Percentiles rank a stretch among this genome's conserved stretches.
These are phyloP conservation scores for thale cress (Arabidopsis thaliana) DNA, from an alignment of 345 rosid species.

Conservation along the genomic window DNA sequence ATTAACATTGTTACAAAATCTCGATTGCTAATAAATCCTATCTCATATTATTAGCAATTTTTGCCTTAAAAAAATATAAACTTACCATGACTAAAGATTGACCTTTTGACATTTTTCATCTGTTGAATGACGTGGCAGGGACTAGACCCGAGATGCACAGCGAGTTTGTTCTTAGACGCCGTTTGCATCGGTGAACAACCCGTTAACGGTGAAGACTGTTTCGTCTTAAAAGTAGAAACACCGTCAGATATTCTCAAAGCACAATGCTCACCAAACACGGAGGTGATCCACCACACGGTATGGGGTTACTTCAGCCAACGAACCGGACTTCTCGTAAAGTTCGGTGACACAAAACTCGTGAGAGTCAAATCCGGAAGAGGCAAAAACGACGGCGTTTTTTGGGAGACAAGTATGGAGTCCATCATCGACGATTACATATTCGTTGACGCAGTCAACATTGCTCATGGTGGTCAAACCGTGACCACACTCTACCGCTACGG, in stretches of 20 bases:
- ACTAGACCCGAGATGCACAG: slow-evolving; percentile 83
- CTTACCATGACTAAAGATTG: too few species aligned
- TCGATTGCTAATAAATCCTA: too few species aligned
- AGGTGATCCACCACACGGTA: slow-evolving; percentile 76
- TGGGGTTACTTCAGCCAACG: slow-evolving; percentile 97
- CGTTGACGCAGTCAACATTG: slow-evolving; percentile 71
- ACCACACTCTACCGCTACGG: slow-evolving; percentile 74
- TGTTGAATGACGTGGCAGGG: slow-evolving; percentile 57
- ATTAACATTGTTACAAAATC: too few species aligned
- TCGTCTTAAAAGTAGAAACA: slow-evolving; percentile 76
- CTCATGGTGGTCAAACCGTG: slow-evolving; percentile 71
- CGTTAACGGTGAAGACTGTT: slow-evolving; percentile 65
- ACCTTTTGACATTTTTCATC: not conserved
- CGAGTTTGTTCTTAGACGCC: slow-evolving; percentile 77
- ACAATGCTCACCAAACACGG: slow-evolving; percentile 72
- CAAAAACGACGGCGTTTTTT: slow-evolving; percentile 57
- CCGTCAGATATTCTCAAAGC: slow-evolving; percentile 53
- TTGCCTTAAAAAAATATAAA: too few species aligned
- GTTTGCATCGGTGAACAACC: slow-evolving; percentile 69
- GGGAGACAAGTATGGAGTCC: slow-evolving; percentile 89
- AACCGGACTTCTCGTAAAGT: slow-evolving; percentile 71
- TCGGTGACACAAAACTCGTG: slow-evolving; percentile 77
- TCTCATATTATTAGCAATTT: too few species aligned
- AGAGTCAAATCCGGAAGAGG: slow-evolving; percentile 60
- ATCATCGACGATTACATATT: slow-evolving; percentile 65